Evolutionary conservation across 2,329 filamentous ascomycete species (phyloP).

Genomic region (Sarocladiaceae sp.): DNA sequence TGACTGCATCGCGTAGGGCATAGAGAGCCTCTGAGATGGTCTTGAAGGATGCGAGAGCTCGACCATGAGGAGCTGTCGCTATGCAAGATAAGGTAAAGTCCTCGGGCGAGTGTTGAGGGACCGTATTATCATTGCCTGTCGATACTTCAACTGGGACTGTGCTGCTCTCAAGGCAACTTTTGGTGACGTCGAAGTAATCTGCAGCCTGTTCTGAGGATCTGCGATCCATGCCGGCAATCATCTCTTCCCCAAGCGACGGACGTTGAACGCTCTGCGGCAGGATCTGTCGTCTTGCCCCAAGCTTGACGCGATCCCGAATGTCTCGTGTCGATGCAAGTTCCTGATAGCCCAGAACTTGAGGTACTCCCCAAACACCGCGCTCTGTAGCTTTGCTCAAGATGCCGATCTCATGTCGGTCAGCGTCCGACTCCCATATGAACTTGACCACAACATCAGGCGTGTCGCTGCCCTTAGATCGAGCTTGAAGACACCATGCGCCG

Average conservation of each 20-base stretch:
- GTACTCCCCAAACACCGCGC: constrained; percentile 2
- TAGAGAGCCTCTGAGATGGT: constrained; percentile 26
- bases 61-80: constrained; percentile 13
- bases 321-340: not conserved
- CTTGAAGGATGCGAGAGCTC: constrained; percentile 17
- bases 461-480: not conserved
- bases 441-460: constrained; percentile 1
- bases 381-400: not conserved
- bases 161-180: not conserved
- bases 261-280: not conserved
- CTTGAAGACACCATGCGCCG: constrained; percentile 4
- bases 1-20: constrained; percentile 26
- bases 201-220: not conserved
- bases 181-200: not conserved
- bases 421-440: constrained; percentile 2
- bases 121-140: not conserved
- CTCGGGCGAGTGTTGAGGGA: not conserved
- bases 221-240: not conserved
- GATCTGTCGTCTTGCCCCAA: not conserved
- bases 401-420: not conserved
- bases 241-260: constrained; percentile 1
- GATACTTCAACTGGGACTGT: not conserved
- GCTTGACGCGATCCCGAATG: not conserved
- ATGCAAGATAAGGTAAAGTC: constrained; percentile 5
- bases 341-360: not conserved